phyloP scores from a whole-genome alignment of 352 stramenopile genomes.

The Globisporangium alternatum region DNA sequence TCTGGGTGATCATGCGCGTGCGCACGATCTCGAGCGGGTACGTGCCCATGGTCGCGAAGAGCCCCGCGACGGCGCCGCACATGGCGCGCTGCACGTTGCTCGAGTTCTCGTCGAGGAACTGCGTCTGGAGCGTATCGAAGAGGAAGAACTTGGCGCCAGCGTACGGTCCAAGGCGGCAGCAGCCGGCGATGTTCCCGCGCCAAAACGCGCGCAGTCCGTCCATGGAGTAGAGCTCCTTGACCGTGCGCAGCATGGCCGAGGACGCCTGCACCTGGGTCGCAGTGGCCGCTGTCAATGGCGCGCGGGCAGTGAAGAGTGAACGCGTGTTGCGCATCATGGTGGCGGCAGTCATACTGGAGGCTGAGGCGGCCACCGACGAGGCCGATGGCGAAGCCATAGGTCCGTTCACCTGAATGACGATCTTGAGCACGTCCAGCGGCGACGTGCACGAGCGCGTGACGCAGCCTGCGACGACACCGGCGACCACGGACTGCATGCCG shows the following conservation, averaged over 20 bases:
- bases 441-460: conserved; percentile 82
- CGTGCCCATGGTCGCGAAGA: conserved; percentile 68
- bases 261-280: conserved; percentile 15
- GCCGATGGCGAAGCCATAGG: conserved; percentile 14
- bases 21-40: conserved; percentile 84
- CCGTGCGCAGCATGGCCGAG: conserved; percentile 38
- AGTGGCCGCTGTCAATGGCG: conserved; percentile 2
- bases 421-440: conserved; percentile 81
- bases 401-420: conserved; percentile 78
- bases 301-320: conserved; percentile 8
- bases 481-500: conserved; percentile 64
- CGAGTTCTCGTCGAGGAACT: conserved; percentile 33
- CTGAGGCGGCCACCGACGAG: conserved; percentile 6
- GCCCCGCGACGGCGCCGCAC: conserved; percentile 56
- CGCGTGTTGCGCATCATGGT: not conserved
- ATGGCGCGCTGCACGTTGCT: conserved; percentile 50
- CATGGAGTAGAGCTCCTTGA: conserved; percentile 59
- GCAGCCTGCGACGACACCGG: conserved; percentile 72
- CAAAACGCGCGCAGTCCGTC: conserved; percentile 74
- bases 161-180: conserved; percentile 74
- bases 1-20: conserved; percentile 79
- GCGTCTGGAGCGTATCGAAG: conserved; percentile 62
- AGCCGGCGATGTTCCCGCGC: conserved; percentile 73
- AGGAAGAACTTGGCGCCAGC: conserved; percentile 81
- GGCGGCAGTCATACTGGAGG: not conserved